Evolutionary conservation across 257 asterid genomes (phyloP), one percentile per base, ranked within the genome.

Genomic region (Penstemon barbatus): DNA sequence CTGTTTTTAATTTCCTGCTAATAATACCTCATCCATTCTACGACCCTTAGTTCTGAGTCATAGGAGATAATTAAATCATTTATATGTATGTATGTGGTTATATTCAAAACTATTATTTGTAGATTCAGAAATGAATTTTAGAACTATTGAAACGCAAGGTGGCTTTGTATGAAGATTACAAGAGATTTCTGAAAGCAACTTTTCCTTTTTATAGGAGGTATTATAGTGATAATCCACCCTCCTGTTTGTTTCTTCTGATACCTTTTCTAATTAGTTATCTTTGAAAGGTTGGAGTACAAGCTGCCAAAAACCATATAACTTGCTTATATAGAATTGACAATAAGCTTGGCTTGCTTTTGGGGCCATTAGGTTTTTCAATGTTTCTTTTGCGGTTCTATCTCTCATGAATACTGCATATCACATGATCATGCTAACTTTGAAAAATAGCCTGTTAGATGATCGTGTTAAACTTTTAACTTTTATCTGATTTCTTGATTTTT

Each of bases 401-500:
- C 38, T 54, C 39, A 53, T 7, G 38, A 8, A 33, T 19, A 7
- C 41, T 56, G 38, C 12, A 44, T 43, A 6, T 2, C 4, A 6
- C 54, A 62, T 8, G 15, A 44, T n/a, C 50, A 49, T 40, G 65
- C 50, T 42, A 7, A 65, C 46, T 52, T 65, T 25, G 33, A 25
- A 25, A 25, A 25, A 25, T 25, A 25, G 63, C 53, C 66, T 60
- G 46, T 55, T 57, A 11, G 63, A 42, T 37, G 48, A 43, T 18
- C 60, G 33, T 25, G 33, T 2, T 25, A 25, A 25, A 25, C 57
- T 57, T 53, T 54, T 69, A 44, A 33, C 57, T 25, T 66, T 51
- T 45, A 56, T 70, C 45, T 66, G 44, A 63, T 68, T 45, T 57
- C 8, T 67, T 61, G 6, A 48, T 69, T 78, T 78, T 57, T 63